Evolutionary conservation across 768 basidiomycete genomes (phyloP).

Genomic region (Tephrocybe sp.): DNA sequence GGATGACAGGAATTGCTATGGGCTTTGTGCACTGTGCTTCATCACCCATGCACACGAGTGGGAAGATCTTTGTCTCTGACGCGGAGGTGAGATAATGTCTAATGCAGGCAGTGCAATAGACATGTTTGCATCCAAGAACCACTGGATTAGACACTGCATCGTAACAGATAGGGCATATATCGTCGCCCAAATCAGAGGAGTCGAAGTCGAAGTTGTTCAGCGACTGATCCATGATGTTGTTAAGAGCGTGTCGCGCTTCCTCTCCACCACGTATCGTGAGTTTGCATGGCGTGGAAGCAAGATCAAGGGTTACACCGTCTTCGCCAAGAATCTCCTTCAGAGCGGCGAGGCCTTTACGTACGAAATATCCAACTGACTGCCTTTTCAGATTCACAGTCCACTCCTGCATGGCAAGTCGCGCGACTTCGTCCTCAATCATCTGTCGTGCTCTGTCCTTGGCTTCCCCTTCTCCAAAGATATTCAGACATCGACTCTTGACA

Average conservation of each 20-base stretch:
- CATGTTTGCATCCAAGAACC: constrained; percentile 47
- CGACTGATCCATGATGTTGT: constrained; percentile 44
- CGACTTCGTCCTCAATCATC: constrained; percentile 47
- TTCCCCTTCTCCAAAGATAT: constrained; percentile 42
- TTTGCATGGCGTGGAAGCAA: constrained; percentile 32
- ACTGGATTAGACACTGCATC: constrained; percentile 41
- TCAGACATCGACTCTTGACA: constrained; percentile 42
- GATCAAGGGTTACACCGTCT: constrained; percentile 48
- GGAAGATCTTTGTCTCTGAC: constrained; percentile 46
- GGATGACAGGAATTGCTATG: constrained; percentile 56
- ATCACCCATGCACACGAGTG: constrained; percentile 63
- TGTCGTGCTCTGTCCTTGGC: constrained; percentile 41
- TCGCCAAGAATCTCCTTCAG: constrained; percentile 56
- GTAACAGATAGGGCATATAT: constrained; percentile 56
- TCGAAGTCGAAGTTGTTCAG: constrained; percentile 18
- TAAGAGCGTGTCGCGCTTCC: constrained; percentile 48
- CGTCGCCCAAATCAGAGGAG: constrained; percentile 8
- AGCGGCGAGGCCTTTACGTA: constrained; percentile 46
- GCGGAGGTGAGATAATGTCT: constrained; percentile 47
- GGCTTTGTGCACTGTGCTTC: constrained; percentile 51
- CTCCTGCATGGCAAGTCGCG: constrained; percentile 44
- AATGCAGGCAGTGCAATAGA: constrained; percentile 50
- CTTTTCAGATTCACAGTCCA: constrained; percentile 37
- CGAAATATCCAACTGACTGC: constrained; percentile 47
- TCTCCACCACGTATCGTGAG: constrained; percentile 59